Conservation (phyloP, 2,329 filamentous ascomycete species). For the Lachnellula cervina region DNA sequence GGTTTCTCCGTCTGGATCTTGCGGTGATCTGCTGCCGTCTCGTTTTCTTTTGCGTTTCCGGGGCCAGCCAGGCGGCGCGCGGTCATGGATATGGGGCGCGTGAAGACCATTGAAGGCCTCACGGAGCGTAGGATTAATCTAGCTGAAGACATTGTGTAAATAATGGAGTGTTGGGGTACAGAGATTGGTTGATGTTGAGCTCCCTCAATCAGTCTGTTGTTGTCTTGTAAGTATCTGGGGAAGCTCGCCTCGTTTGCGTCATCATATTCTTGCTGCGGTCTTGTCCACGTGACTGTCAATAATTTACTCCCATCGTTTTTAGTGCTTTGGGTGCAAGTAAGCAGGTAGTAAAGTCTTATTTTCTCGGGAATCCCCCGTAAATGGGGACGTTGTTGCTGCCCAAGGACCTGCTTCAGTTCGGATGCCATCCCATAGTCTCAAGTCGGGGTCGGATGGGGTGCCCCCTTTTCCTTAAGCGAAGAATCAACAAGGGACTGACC, state of each 20-base stretch:
- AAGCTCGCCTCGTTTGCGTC: background rate
- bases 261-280: background rate
- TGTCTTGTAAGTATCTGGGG: background rate
- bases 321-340: background rate
- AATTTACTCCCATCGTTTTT: background rate
- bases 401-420: background rate
- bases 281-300: background rate
- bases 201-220: no score
- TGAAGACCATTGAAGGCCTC: conserved; percentile 22
- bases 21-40: conserved; percentile 49
- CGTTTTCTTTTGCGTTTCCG: conserved; percentile 36
- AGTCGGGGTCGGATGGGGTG: no score
- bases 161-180: background rate
- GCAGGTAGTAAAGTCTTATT: background rate
- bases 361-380: background rate
- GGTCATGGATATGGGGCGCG: conserved; percentile 20
- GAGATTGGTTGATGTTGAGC: no score
- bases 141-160: conserved; percentile 19
- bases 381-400: background rate
- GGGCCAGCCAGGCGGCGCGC: conserved; percentile 21
- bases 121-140: conserved; percentile 19
- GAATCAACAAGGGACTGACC: no score
- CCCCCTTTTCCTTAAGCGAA: background rate
- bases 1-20: conserved; percentile 52
- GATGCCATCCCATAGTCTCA: background rate